These are phyloP conservation scores for Hypoxylon sp. DNA, from an alignment of 2,329 filamentous ascomycete genomes.

Conservation along the genomic window DNA sequence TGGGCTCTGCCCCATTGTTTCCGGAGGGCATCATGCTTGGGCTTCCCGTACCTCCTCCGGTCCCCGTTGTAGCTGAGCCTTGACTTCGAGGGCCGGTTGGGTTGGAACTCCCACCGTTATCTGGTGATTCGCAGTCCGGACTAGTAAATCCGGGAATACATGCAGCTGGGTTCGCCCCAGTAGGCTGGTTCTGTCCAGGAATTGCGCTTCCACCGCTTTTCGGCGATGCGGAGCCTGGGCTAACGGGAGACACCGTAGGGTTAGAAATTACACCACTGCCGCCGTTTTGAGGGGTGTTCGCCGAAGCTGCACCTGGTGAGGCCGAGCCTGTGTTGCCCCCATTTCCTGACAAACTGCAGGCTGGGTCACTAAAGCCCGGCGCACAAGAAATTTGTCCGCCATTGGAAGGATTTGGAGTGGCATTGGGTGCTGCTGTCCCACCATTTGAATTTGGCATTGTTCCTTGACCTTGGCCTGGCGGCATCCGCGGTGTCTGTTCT, in stretches of 20 bases:
- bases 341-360: slow-evolving; percentile 14
- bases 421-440: slow-evolving; percentile 8
- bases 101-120: slow-evolving; percentile 7
- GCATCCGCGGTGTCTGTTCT: slow-evolving; percentile 7
- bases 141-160: slow-evolving; percentile 23
- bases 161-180: slow-evolving; percentile 10
- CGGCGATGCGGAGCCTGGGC: slow-evolving; percentile 25
- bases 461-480: slow-evolving; percentile 26
- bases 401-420: slow-evolving; percentile 8
- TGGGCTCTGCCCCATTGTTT: slow-evolving; percentile 28
- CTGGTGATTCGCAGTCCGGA: slow-evolving; percentile 13
- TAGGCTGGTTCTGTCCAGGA: slow-evolving; percentile 16
- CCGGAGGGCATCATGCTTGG: slow-evolving; percentile 16
- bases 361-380: slow-evolving; percentile 18
- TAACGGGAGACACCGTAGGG: slow-evolving; percentile 7
- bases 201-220: slow-evolving; percentile 3
- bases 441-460: slow-evolving; percentile 12
- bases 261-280: slow-evolving; percentile 8
- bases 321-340: slow-evolving; percentile 10
- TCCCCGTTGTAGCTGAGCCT: slow-evolving; percentile 8
- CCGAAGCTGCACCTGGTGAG: slow-evolving; percentile 1
- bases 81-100: slow-evolving; percentile 9
- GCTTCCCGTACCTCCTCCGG: slow-evolving; percentile 6
- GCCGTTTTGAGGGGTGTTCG: slow-evolving; percentile 13
- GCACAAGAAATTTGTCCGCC: slow-evolving; percentile 7